Conservation (phyloP, 2,329 filamentous ascomycete species). For the Apiospora malaysiana region DNA sequence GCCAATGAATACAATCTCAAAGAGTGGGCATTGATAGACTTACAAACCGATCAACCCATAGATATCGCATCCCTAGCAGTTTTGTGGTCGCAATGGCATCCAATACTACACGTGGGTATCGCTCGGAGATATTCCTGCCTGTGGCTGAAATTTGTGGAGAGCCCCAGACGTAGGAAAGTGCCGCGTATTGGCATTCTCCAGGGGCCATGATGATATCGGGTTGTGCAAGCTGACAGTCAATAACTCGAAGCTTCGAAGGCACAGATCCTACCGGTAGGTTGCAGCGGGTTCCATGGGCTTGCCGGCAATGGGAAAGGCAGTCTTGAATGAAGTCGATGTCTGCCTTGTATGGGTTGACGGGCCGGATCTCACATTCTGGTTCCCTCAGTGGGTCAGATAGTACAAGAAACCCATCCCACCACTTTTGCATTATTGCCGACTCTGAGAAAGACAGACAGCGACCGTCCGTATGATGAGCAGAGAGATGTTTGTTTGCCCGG, state of each 20-base stretch:
- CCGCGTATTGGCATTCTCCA: neutral
- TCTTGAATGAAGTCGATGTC: neutral
- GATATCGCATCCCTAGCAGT: neutral
- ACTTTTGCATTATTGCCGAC: neutral
- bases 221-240: neutral
- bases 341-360: neutral
- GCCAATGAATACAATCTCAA: neutral
- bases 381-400: neutral
- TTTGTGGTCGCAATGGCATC: neutral
- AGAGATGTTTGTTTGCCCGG: neutral
- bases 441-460: neutral
- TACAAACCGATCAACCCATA: slow-evolving; percentile 10
- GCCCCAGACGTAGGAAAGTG: slow-evolving; percentile 7
- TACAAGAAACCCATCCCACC: neutral
- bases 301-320: neutral
- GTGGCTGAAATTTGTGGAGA: neutral
- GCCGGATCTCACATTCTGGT: neutral
- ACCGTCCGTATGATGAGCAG: neutral
- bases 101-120: neutral
- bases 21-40: too few species aligned
- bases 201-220: neutral
- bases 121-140: too few species aligned
- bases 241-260: neutral
- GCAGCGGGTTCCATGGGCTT: neutral
- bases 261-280: neutral